Percentiles rank a stretch among this genome's conserved stretches.
phyloP scores from a whole-genome alignment of 169 alveolate species.

The Eimeria maxima region DNA sequence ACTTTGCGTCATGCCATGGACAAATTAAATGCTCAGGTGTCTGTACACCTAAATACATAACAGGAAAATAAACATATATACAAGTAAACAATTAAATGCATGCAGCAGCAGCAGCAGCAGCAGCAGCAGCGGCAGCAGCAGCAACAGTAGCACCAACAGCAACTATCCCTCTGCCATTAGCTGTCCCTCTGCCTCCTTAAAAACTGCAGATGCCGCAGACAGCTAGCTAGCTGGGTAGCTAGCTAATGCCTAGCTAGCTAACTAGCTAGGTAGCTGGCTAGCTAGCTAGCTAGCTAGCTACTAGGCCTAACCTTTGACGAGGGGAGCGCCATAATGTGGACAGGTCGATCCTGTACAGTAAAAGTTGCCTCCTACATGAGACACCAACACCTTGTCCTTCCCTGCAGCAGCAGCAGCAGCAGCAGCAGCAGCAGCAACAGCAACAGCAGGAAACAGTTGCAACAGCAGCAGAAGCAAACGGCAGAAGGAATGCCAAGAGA shows the following conservation, averaged over 20 bases:
- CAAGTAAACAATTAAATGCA: not conserved
- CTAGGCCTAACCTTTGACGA: slow-evolving; percentile 76
- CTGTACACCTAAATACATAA: slow-evolving; percentile 20
- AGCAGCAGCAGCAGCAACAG: slow-evolving; percentile 24
- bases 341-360: slow-evolving; percentile 84
- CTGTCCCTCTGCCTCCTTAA: not conserved
- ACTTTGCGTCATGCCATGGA: slow-evolving; percentile 84
- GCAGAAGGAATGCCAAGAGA: no score
- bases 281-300: not conserved
- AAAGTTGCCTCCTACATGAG: slow-evolving; percentile 60
- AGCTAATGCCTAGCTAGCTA: not conserved
- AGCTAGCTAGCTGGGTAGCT: not conserved
- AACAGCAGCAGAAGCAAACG: slow-evolving; percentile 18
- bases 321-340: slow-evolving; percentile 84
- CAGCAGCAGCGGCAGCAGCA: slow-evolving; percentile 62
- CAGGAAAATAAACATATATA: not conserved
- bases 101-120: not conserved
- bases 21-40: slow-evolving; percentile 67
- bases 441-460: not conserved
- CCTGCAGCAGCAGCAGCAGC: slow-evolving; percentile 75
- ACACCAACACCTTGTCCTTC: slow-evolving; percentile 74
- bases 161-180: not conserved
- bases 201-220: not conserved
- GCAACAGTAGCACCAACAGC: slow-evolving; percentile 35
- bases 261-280: not conserved